A percentile compares a stretch with the other conserved stretches of the same genome.
Conservation (phyloP, 2,329 filamentous ascomycete genomes). For the Laburnicola sp. region DNA sequence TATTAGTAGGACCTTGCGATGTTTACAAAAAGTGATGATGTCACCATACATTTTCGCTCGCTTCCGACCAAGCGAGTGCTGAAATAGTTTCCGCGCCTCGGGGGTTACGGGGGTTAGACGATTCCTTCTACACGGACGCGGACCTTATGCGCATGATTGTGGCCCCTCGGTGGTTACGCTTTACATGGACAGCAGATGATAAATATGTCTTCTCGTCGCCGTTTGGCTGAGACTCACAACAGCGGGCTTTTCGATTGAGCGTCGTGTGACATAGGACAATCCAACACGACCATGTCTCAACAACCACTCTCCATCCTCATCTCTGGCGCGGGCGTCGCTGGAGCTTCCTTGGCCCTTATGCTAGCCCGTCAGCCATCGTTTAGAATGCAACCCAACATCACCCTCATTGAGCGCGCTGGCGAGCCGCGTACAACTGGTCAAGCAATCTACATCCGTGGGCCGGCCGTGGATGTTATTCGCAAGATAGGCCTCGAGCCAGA, state of each 20-base stretch:
- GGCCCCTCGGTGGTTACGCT: neutral
- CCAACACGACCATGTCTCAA: constrained; percentile 2
- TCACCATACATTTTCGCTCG: neutral
- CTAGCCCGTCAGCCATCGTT: constrained; percentile 31
- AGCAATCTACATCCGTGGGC: constrained; percentile 51
- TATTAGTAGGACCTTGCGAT: neutral
- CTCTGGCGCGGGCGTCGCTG: constrained; percentile 46
- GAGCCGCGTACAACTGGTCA: constrained; percentile 48
- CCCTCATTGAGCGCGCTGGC: constrained; percentile 50
- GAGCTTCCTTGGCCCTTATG: constrained; percentile 42
- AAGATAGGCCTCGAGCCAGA: constrained; percentile 46
- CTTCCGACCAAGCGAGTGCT: neutral
- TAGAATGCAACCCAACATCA: constrained; percentile 42
- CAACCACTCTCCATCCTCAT: constrained; percentile 38
- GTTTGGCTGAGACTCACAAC: neutral
- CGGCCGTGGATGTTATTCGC: constrained; percentile 47
- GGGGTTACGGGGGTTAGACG: neutral
- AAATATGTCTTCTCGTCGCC: neutral
- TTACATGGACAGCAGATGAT: neutral
- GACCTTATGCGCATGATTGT: neutral
- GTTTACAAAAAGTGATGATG: neutral
- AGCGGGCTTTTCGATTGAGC: neutral
- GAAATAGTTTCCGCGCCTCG: neutral
- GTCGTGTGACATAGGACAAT: neutral
- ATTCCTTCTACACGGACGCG: neutral